Base-by-base conservation (phyloP, 192 early-diverging fungal species). In the Backusella mclennaniae region DNA sequence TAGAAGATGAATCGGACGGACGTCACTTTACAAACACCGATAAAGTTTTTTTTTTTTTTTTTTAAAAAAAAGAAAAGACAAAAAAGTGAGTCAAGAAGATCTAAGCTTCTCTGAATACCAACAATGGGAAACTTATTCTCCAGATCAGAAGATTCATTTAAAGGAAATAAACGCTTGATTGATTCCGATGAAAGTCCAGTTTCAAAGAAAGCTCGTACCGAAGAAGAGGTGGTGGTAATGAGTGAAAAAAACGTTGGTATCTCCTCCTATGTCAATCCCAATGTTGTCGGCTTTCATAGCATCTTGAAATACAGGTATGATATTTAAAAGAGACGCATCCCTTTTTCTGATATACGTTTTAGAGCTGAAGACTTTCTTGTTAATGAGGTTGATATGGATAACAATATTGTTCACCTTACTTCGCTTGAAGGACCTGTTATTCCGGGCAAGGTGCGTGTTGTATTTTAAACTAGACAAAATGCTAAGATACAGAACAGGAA, bases 351-450 rank as follows among this genome's bases (percentile, higher is more conserved):
- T 36, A 29, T 6, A 35, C 23, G 29, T 19, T 69, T 35, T 78
- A 93, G 96, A 76, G 92, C 87, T 66, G 83, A 89, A 0, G 97
- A 99, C 80, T 99, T 99, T 83, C 84, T 96, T 39, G 97, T 99
- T 31, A 92, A 96, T 83, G 97, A 99, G 87, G 92, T 99, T 19
- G 92, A 93, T 76, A 70, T 77, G 38, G 73, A 82, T 23, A 94
- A 94, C 21, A 77, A 88, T 29, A 87, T 94, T 2, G 91, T 96
- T 9, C 92, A 90, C 52, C 80, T 99, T 44, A 84, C 83, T 5
- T 74, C 69, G 44, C 52, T 75, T 35, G 79, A 80, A 17, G n/a
- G 41, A 23, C 79, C 82, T n/a, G 41, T 14, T 36, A 67, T 73
- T 35, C 52, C 63, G 9, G 33, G 26, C 2, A 67, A 44, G 59